These are phyloP conservation scores for Pythium plurisporium DNA, from an alignment of 352 stramenopile species.

Conservation along the genomic window DNA sequence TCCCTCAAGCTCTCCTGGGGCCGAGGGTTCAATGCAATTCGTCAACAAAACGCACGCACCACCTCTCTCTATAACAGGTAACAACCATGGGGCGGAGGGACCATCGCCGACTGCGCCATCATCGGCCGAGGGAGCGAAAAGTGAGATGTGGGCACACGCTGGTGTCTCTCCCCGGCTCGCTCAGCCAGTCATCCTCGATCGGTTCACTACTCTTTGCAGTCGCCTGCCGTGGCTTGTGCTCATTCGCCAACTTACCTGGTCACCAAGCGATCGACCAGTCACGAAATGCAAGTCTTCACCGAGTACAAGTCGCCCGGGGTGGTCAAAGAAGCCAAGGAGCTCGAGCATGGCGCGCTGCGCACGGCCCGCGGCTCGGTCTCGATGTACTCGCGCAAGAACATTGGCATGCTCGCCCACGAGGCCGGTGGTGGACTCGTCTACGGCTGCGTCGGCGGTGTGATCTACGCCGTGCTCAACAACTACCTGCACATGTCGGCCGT, in stretches of 20 bases:
- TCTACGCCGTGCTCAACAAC: conserved; percentile 36
- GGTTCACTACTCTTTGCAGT: too few relatives aligned
- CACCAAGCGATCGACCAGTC: neutral
- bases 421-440: conserved; percentile 24
- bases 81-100: too few relatives aligned
- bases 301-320: conserved; percentile 8
- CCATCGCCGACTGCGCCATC: too few relatives aligned
- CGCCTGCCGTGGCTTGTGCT: too few relatives aligned
- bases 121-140: too few relatives aligned
- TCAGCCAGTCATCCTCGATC: too few relatives aligned
- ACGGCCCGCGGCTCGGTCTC: conserved; percentile 20
- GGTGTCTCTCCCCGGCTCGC: too few relatives aligned
- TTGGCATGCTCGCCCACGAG: conserved; percentile 33
- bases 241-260: neutral
- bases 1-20: too few relatives aligned
- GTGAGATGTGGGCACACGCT: too few relatives aligned
- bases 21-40: too few relatives aligned
- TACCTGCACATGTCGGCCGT: conserved; percentile 32
- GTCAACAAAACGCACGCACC: too few relatives aligned
- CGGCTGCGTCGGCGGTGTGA: conserved; percentile 22
- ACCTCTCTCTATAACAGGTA: too few relatives aligned
- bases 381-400: conserved; percentile 27
- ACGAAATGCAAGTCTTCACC: conserved; percentile 8
- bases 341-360: conserved; percentile 20
- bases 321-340: neutral